A percentile compares a stretch with the other conserved stretches of the same genome.
phyloP scores from a whole-genome alignment of 2,329 filamentous ascomycete species.

The Fusarium sulawesiense region DNA sequence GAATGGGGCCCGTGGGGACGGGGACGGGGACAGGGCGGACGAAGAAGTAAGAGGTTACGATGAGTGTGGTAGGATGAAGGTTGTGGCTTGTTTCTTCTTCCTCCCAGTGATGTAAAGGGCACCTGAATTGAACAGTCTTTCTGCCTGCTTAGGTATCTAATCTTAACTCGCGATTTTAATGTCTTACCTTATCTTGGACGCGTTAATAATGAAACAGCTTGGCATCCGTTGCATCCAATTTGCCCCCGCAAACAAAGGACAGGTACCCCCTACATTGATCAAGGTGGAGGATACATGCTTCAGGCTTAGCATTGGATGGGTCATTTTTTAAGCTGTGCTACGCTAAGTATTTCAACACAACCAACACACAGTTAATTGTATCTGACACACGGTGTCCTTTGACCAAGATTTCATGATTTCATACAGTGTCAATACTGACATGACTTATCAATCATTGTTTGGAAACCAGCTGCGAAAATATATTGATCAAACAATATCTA shows the following conservation, averaged over 20 bases:
- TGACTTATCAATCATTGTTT: not conserved
- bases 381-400: not conserved
- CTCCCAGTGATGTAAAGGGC: not conserved
- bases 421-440: constrained; percentile 6
- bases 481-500: constrained; percentile 10
- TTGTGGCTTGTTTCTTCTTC: not conserved
- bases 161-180: constrained; percentile 12
- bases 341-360: constrained; percentile 13
- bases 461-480: constrained; percentile 8
- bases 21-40: not conserved
- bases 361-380: constrained; percentile 24
- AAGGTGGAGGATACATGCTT: constrained; percentile 18
- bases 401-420: too few relatives aligned
- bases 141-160: not conserved
- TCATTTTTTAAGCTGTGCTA: constrained; percentile 7
- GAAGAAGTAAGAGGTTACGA: not conserved
- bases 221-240: constrained; percentile 17
- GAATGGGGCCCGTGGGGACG: constrained; percentile 17
- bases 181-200: constrained; percentile 20
- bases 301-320: not conserved
- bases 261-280: constrained; percentile 4
- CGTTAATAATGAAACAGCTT: constrained; percentile 31
- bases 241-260: constrained; percentile 9
- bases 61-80: constrained; percentile 2
- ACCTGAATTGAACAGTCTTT: not conserved